These are phyloP conservation scores for Pythium plurisporium DNA, from an alignment of 352 stramenopile species.

Conservation along the genomic window DNA sequence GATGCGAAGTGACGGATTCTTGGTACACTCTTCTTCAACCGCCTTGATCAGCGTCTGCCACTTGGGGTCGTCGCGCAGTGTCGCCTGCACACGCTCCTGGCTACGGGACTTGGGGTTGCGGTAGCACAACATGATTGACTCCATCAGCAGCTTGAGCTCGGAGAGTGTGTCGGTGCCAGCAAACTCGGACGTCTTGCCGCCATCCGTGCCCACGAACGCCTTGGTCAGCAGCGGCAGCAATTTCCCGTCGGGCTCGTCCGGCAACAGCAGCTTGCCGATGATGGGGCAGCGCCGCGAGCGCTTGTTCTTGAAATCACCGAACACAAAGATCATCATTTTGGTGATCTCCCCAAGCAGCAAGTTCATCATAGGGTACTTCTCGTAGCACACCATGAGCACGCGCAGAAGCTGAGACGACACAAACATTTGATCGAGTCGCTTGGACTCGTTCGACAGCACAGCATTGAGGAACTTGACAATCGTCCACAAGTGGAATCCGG, in stretches of 20 bases:
- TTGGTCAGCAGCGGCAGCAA: constrained; percentile 57
- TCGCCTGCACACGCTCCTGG: constrained; percentile 57
- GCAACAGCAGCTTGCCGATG: constrained; percentile 59
- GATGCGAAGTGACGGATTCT: constrained; percentile 53
- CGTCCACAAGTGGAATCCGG: constrained; percentile 66
- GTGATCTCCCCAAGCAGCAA: constrained; percentile 78
- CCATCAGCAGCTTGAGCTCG: constrained; percentile 80
- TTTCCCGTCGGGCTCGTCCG: constrained; percentile 44
- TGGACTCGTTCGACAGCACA: constrained; percentile 74
- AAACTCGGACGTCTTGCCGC: constrained; percentile 31
- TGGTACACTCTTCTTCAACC: constrained; percentile 41
- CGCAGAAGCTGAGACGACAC: constrained; percentile 62
- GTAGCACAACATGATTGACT: constrained; percentile 74
- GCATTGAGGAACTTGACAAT: constrained; percentile 76
- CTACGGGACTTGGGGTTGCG: constrained; percentile 67
- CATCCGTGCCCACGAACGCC: constrained; percentile 47
- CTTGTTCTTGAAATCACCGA: constrained; percentile 86
- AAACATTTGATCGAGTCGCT: constrained; percentile 81
- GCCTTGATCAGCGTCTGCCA: constrained; percentile 56
- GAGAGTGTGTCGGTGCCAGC: constrained; percentile 62
- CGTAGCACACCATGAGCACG: constrained; percentile 72
- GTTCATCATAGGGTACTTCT: constrained; percentile 78
- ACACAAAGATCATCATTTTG: constrained; percentile 80
- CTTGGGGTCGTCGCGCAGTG: constrained; percentile 41
- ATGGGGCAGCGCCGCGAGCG: constrained; percentile 77